phyloP scores from a whole-genome alignment of 768 basidiomycete genomes.

The Lanmaoa pseudosensibilis region DNA sequence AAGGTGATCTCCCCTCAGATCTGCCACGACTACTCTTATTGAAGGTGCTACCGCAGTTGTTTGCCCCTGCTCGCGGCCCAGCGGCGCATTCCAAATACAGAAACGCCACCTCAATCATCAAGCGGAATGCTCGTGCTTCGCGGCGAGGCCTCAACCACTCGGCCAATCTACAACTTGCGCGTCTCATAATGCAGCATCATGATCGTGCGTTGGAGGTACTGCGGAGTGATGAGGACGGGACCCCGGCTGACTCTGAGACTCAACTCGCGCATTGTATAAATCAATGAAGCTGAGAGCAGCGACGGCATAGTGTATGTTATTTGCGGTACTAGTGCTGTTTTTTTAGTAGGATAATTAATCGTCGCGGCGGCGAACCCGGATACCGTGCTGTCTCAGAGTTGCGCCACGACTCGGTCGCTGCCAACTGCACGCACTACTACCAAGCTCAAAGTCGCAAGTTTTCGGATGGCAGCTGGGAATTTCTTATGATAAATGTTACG shows the following conservation, averaged over 20 bases:
- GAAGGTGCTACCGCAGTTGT: slow-evolving; percentile 47
- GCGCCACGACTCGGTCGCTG: slow-evolving; percentile 7
- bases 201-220: slow-evolving; percentile 24
- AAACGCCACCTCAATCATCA: slow-evolving; percentile 54
- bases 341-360: not conserved
- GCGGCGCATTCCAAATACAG: slow-evolving; percentile 56
- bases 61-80: slow-evolving; percentile 52
- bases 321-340: not conserved
- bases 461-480: slow-evolving; percentile 23
- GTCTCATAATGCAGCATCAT: slow-evolving; percentile 34
- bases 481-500: slow-evolving; percentile 29
- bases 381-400: not conserved
- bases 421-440: slow-evolving; percentile 6
- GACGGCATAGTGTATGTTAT: not conserved
- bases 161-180: slow-evolving; percentile 27
- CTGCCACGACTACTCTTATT: not conserved
- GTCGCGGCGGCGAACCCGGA: not conserved
- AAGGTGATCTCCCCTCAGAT: slow-evolving; percentile 51
- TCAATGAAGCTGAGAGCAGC: slow-evolving; percentile 20
- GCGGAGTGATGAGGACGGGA: slow-evolving; percentile 23
- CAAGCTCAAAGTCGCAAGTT: not conserved
- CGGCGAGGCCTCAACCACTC: slow-evolving; percentile 20
- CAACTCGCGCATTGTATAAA: slow-evolving; percentile 30
- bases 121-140: slow-evolving; percentile 48
- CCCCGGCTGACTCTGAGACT: slow-evolving; percentile 26